phyloP scores from a whole-genome alignment of 768 basidiomycete species.

The Macrolepiota dolichaula region DNA sequence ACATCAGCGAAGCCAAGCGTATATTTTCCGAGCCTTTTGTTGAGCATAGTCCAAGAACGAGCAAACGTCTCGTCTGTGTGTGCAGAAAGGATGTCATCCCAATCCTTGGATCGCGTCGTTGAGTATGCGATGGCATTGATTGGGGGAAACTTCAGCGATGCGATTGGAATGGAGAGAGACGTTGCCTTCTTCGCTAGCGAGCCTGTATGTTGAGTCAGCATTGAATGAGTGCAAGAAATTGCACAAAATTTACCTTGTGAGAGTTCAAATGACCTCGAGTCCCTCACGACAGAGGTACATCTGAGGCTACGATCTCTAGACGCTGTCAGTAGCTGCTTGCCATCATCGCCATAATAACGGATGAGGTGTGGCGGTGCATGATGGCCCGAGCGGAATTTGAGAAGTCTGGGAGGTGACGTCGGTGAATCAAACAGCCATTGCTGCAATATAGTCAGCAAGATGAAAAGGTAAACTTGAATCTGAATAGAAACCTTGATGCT shows the following conservation, averaged over 20 bases:
- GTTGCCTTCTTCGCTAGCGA: slow-evolving; percentile 82
- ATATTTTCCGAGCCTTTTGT: slow-evolving; percentile 79
- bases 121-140: slow-evolving; percentile 79
- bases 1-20: slow-evolving; percentile 58
- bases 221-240: not conserved
- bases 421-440: slow-evolving; percentile 99
- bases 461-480: not conserved
- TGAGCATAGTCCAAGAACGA: slow-evolving; percentile 83
- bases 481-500: slow-evolving; percentile 73
- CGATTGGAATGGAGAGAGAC: slow-evolving; percentile 70
- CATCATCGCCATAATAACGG: slow-evolving; percentile 95
- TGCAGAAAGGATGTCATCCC: slow-evolving; percentile 95
- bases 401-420: slow-evolving; percentile 75
- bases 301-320: slow-evolving; percentile 87
- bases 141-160: slow-evolving; percentile 81
- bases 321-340: slow-evolving; percentile 88
- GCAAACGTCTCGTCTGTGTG: slow-evolving; percentile 82
- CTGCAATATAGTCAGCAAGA: slow-evolving; percentile 34
- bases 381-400: slow-evolving; percentile 93
- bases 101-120: slow-evolving; percentile 81
- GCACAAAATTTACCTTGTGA: slow-evolving; percentile 67
- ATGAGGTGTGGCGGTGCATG: slow-evolving; percentile 88
- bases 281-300: slow-evolving; percentile 89
- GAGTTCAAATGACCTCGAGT: slow-evolving; percentile 91
- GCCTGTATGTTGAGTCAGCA: slow-evolving; percentile 38